phyloP scores from a whole-genome alignment of 1,139 yeast genomes.

The Barnettozyma hawaiiensis region DNA sequence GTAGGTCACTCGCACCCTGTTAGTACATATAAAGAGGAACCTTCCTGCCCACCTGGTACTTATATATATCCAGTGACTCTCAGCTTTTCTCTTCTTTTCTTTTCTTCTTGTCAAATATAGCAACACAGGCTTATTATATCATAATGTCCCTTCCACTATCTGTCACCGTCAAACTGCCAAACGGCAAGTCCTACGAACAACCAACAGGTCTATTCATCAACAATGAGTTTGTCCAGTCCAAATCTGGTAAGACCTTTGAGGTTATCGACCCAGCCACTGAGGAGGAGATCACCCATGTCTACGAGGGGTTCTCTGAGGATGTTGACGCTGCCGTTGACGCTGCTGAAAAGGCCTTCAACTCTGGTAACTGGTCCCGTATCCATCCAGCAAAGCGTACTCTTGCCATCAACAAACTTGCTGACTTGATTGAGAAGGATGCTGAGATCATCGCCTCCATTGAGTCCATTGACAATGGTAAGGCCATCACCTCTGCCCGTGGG shows the following conservation, averaged over 20 bases:
- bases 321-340: conserved; percentile 40
- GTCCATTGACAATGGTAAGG: conserved; percentile 74
- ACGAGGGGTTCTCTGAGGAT: conserved; percentile 40
- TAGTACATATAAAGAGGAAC: not conserved
- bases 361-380: conserved; percentile 33
- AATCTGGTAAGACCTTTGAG: conserved; percentile 36
- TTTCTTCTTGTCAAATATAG: not conserved
- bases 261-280: conserved; percentile 42
- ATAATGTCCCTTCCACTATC: conserved; percentile 23
- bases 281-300: conserved; percentile 37
- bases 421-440: conserved; percentile 46
- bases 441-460: conserved; percentile 57
- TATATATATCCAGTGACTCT: no score
- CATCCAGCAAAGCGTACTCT: conserved; percentile 44
- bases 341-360: conserved; percentile 36
- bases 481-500: conserved; percentile 42
- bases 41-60: no score
- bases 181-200: conserved; percentile 44
- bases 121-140: not conserved
- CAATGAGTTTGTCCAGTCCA: conserved; percentile 37
- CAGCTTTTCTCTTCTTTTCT: not conserved
- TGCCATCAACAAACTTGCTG: conserved; percentile 51
- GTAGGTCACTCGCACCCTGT: not conserved
- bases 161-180: conserved; percentile 43
- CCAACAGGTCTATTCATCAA: conserved; percentile 46